Evolutionary conservation across 441 rosid genomes (phyloP), one percentile per base, ranked within the genome.

Genomic region (Biscutella laevigata): DNA sequence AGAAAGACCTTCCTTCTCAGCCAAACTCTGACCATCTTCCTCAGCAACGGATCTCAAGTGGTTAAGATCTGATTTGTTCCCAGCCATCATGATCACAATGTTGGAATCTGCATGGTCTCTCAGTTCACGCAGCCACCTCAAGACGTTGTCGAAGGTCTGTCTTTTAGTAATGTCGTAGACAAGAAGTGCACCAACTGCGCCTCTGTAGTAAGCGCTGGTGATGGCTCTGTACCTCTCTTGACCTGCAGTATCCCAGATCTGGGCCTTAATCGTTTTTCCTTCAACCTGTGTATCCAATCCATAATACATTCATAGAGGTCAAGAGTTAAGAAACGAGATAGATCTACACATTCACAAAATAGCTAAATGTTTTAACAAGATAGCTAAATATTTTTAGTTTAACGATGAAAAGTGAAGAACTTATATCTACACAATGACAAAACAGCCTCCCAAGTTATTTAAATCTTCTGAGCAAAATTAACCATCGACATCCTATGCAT

Each of bases 111-210:
- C 94, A 60, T 90, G 95, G 70, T 86, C 92, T 66, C 94, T 75
- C 72, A 90, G 64, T 46, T 90, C 97, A 2, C 88, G 91, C 4
- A 90, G 74, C 97, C 95, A 90, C 77, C 94, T 79, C 25, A 68
- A 76, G 41, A 72, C 89, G 67, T 86, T 90, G 43, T 82, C 92
- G 55, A 90, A 90, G 20, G 95, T 90, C 71, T 86, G 89, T 77
- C 87, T 80, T 79, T 90, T 90, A 41, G 97, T 89, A 49, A 89
- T 84, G 71, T 89, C 97, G n/a, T n/a, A n/a, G n/a, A n/a, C n/a
- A n/a, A n/a, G n/a, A n/a, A n/a, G n/a, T n/a, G n/a, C n/a, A n/a
- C 95, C 97, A 2, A 90, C 95, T 42, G 97, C 95, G 24, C 97
- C 97, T 77, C 95, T 77, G 66, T 90, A 90, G 62, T 90, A 90